Percentiles rank a stretch among this genome's conserved stretches.
Evolutionary conservation across 495 filamentous ascomycete genomes (phyloP).

Genomic region (Tuber aestivum): DNA sequence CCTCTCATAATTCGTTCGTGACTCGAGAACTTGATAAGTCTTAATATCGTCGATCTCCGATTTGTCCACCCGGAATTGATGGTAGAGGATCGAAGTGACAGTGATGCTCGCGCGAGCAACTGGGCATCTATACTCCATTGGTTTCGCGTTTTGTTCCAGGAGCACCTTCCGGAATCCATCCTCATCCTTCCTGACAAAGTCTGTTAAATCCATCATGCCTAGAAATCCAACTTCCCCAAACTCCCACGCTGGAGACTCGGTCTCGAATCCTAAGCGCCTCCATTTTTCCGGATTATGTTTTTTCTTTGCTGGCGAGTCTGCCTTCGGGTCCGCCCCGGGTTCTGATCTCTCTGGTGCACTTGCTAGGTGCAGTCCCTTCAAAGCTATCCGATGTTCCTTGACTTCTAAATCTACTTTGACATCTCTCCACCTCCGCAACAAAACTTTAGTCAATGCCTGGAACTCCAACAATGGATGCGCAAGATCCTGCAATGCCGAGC

Average conservation of each 20-base stretch:
- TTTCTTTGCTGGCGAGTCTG: constrained; percentile 49
- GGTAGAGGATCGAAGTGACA: constrained; percentile 80
- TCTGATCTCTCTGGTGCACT: constrained; percentile 61
- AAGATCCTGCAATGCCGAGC: constrained; percentile 84
- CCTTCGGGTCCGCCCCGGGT: constrained; percentile 27
- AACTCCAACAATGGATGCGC: constrained; percentile 92
- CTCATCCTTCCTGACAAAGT: constrained; percentile 84
- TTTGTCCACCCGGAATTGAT: constrained; percentile 91
- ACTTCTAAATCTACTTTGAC: constrained; percentile 75
- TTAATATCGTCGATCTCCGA: constrained; percentile 75
- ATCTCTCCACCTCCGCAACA: constrained; percentile 86
- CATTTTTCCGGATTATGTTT: constrained; percentile 87
- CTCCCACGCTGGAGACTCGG: constrained; percentile 75
- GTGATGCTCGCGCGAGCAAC: constrained; percentile 82
- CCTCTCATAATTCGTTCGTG: constrained; percentile 71
- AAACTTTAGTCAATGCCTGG: constrained; percentile 82
- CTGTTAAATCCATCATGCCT: constrained; percentile 95
- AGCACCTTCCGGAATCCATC: constrained; percentile 87
- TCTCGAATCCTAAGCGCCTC: constrained; percentile 85
- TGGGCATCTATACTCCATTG: constrained; percentile 70
- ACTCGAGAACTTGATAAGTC: constrained; percentile 69
- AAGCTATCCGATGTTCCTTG: constrained; percentile 78
- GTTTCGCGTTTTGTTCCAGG: constrained; percentile 76
- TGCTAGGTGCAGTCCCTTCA: constrained; percentile 76
- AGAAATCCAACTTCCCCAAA: constrained; percentile 83